phyloP scores from a whole-genome alignment of 306 rosid genomes.

The Trichosanthes truncata region DNA sequence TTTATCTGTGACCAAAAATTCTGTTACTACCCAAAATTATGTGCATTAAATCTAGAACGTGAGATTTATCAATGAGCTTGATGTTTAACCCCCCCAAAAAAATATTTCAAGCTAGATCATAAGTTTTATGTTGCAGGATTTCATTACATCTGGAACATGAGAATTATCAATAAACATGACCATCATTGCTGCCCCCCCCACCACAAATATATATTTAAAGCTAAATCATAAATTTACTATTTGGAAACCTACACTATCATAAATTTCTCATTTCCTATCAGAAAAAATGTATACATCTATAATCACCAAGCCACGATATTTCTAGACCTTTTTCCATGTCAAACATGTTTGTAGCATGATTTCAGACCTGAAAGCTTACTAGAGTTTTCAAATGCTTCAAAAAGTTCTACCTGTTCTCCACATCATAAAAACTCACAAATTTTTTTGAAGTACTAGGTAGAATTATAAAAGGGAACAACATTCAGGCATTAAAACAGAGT shows the following conservation, averaged over 20 bases:
- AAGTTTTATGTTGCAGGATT: neutral
- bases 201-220: neutral
- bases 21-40: neutral
- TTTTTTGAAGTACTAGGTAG: neutral
- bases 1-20: neutral
- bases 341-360: neutral
- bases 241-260: neutral
- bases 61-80: neutral
- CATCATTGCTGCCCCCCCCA: neutral
- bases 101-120: neutral
- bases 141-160: neutral
- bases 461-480: neutral
- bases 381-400: neutral
- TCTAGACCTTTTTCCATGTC: neutral
- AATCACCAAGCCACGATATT: neutral
- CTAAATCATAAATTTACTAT: neutral
- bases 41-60: neutral
- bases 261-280: neutral
- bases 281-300: neutral
- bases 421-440: neutral
- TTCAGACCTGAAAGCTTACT: neutral
- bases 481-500: neutral
- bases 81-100: neutral
- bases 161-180: constrained; percentile 1
- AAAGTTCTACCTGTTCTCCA: neutral